Percentiles rank a stretch among this genome's conserved stretches.
Conservation (phyloP, 768 basidiomycete species). For the Pisolithus microcarpus region DNA sequence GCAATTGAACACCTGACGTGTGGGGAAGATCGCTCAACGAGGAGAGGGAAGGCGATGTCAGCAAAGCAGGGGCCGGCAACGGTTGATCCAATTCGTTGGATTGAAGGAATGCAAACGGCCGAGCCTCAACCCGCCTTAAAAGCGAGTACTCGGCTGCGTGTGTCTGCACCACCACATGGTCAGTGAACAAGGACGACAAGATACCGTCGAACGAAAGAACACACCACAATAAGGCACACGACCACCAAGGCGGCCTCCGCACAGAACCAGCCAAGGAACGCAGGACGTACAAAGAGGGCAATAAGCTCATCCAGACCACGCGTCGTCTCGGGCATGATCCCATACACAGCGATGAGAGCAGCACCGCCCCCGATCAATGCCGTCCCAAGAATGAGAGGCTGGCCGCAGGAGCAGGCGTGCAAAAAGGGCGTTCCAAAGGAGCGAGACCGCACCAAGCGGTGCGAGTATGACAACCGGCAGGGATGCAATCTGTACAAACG, state of each 20-base stretch:
- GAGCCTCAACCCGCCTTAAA: conserved; percentile 27
- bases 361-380: conserved; percentile 84
- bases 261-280: conserved; percentile 80
- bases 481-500: conserved; percentile 87
- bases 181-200: background rate
- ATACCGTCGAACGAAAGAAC: conserved; percentile 21
- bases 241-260: conserved; percentile 55
- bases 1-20: conserved; percentile 29
- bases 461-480: conserved; percentile 93
- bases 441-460: conserved; percentile 84
- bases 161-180: conserved; percentile 42
- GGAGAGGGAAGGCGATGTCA: conserved; percentile 30
- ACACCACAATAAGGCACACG: conserved; percentile 54
- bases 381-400: conserved; percentile 82
- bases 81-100: conserved; percentile 2
- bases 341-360: conserved; percentile 83
- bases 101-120: conserved; percentile 3
- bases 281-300: conserved; percentile 60
- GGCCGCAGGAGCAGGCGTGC: conserved; percentile 74
- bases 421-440: conserved; percentile 93
- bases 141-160: conserved; percentile 66
- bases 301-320: conserved; percentile 84
- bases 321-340: conserved; percentile 83
- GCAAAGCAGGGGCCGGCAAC: conserved; percentile 16
- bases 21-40: conserved; percentile 27